A percentile compares a stretch with the other conserved stretches of the same genome.
Evolutionary conservation across 2,329 filamentous ascomycete genomes (phyloP).

Genomic region (Aspergillus calidoustus): DNA sequence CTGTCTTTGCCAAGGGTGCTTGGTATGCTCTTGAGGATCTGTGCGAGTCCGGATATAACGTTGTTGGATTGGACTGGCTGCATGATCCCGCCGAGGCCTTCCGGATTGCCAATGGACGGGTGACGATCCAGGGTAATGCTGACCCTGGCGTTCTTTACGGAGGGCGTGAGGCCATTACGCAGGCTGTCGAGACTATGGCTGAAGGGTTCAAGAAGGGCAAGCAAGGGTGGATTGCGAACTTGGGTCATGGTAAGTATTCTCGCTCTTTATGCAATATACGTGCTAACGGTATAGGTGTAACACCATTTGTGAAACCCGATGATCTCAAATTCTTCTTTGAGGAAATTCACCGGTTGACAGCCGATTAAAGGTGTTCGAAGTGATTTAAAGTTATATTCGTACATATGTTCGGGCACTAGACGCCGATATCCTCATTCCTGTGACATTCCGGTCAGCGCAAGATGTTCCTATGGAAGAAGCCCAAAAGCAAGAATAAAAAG

Average conservation of each 20-base stretch:
- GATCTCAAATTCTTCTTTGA: constrained; percentile 92
- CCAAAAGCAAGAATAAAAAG: constrained; percentile 6
- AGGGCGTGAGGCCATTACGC: constrained; percentile 76
- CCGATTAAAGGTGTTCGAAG: constrained; percentile 22
- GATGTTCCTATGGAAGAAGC: constrained; percentile 6
- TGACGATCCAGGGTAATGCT: constrained; percentile 91
- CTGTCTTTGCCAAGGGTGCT: constrained; percentile 95
- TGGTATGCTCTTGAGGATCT: constrained; percentile 92
- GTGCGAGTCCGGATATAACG: constrained; percentile 87
- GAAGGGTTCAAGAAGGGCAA: constrained; percentile 81
- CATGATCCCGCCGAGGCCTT: constrained; percentile 86
- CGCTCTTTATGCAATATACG: constrained; percentile 8
- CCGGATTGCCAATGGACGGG: constrained; percentile 75
- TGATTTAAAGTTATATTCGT: not conserved
- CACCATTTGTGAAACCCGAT: constrained; percentile 91
- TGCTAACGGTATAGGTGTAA: constrained; percentile 68
- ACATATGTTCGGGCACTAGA: constrained; percentile 38
- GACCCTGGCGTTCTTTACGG: constrained; percentile 94
- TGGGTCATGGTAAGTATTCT: constrained; percentile 78
- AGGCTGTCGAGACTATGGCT: constrained; percentile 83
- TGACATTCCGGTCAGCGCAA: constrained; percentile 10
- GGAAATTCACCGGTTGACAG: constrained; percentile 73
- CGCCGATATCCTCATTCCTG: constrained; percentile 65
- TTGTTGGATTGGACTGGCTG: constrained; percentile 93
- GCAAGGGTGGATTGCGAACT: constrained; percentile 94